Conservation (phyloP, 306 rosid genomes). For the Pterocarpus macrocarpus region DNA sequence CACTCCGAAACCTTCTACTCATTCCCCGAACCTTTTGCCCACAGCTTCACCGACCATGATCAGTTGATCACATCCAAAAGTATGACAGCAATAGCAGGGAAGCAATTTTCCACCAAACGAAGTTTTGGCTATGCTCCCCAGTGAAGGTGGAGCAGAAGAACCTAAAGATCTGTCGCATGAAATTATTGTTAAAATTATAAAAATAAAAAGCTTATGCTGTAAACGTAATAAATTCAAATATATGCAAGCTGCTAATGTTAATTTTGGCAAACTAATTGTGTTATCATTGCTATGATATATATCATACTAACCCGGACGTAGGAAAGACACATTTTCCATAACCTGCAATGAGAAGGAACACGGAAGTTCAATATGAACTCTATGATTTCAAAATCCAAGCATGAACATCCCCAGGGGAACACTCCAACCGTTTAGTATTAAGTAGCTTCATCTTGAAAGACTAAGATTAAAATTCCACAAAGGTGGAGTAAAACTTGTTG, state of each 20-base stretch:
- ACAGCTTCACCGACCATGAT: slow-evolving; percentile 5
- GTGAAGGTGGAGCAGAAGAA: slow-evolving; percentile 61
- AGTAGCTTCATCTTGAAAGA: not conserved
- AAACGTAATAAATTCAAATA: not conserved
- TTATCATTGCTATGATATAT: not conserved
- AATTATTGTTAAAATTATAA: not conserved
- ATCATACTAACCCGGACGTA: slow-evolving; percentile 70
- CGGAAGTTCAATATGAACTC: slow-evolving; percentile 24
- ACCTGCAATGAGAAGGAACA: slow-evolving; percentile 59
- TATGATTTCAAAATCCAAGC: not conserved
- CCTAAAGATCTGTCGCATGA: slow-evolving; percentile 57
- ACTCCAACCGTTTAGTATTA: slow-evolving; percentile 3
- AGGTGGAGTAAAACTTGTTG: not conserved
- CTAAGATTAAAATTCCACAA: slow-evolving; percentile 4
- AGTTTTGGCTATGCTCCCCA: slow-evolving; percentile 42
- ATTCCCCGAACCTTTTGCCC: slow-evolving; percentile 36
- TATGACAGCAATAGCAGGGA: slow-evolving; percentile 54
- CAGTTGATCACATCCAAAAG: slow-evolving; percentile 56
- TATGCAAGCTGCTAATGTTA: no score
- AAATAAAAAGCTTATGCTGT: not conserved
- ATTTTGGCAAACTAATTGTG: slow-evolving; percentile 13
- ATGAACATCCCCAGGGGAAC: not conserved
- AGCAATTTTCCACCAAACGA: slow-evolving; percentile 55
- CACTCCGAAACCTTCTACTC: slow-evolving; percentile 42
- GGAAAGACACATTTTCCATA: slow-evolving; percentile 74